Conservation (phyloP, 2,329 filamentous ascomycete genomes). For the Penicillium occitanis region DNA sequence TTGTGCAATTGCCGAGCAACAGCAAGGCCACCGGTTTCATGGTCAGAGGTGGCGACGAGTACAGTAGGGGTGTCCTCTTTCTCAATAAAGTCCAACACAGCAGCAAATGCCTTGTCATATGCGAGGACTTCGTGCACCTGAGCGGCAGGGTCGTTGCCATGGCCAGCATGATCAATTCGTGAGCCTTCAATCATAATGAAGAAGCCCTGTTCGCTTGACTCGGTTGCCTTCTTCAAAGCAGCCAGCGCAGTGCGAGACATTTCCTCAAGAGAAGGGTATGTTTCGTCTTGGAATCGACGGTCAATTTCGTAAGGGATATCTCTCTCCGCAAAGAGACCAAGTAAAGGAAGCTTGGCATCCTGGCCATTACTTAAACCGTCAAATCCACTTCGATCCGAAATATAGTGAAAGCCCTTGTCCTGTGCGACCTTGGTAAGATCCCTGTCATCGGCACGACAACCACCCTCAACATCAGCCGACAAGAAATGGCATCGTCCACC, state of each 20-base stretch:
- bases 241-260: constrained; percentile 83
- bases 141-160: constrained; percentile 78
- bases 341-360: constrained; percentile 70
- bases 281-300: constrained; percentile 71
- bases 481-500: constrained; percentile 93
- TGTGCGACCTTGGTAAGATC: constrained; percentile 73
- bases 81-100: constrained; percentile 81
- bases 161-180: constrained; percentile 91
- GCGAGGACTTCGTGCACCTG: constrained; percentile 92
- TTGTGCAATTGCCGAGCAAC: constrained; percentile 69
- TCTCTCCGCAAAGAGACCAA: constrained; percentile 77
- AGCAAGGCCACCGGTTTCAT: constrained; percentile 89
- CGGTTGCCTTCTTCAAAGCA: constrained; percentile 76
- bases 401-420: constrained; percentile 77
- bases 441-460: constrained; percentile 76
- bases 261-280: constrained; percentile 86
- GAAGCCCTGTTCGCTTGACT: constrained; percentile 84
- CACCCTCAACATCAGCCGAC: constrained; percentile 74
- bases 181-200: constrained; percentile 99
- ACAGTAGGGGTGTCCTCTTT: constrained; percentile 69
- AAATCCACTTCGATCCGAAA: constrained; percentile 70
- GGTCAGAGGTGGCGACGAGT: constrained; percentile 87
- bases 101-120: constrained; percentile 82
- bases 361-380: constrained; percentile 68
- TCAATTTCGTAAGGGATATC: constrained; percentile 96